Percentiles rank a stretch among this genome's conserved stretches.
Evolutionary conservation across 768 basidiomycete genomes (phyloP).

Genomic region (Thelephora aurantiotincta): DNA sequence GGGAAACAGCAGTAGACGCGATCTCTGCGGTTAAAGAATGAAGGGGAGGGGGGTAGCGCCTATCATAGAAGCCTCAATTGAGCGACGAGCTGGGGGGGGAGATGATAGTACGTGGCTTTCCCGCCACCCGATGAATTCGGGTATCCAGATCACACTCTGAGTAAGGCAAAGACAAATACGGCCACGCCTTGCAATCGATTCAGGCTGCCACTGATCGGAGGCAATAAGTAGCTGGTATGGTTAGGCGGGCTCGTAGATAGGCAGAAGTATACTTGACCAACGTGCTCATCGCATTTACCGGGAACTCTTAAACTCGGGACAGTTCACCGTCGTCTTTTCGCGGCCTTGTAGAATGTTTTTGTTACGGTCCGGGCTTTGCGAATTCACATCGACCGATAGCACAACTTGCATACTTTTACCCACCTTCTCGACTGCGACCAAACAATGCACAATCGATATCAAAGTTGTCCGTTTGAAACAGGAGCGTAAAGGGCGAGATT

Average conservation of each 20-base stretch:
- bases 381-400: constrained; percentile 38
- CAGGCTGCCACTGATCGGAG: constrained; percentile 23
- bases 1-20: constrained; percentile 56
- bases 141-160: constrained; percentile 35
- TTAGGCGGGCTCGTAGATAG: constrained; percentile 1
- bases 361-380: too few species aligned
- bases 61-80: constrained; percentile 29
- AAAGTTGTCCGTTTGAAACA: constrained; percentile 37
- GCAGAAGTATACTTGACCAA: constrained; percentile 41
- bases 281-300: constrained; percentile 20
- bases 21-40: constrained; percentile 46
- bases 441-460: too few species aligned
- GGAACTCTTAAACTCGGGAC: constrained; percentile 30
- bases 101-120: constrained; percentile 40
- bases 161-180: background rate
- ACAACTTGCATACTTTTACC: constrained; percentile 52
- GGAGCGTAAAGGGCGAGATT: constrained; percentile 36
- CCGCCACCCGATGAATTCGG: constrained; percentile 48
- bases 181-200: constrained; percentile 32
- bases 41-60: constrained; percentile 37
- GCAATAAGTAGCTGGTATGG: background rate
- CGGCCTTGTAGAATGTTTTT: constrained; percentile 47
- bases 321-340: constrained; percentile 33
- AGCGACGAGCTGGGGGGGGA: constrained; percentile 42
- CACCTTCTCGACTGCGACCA: constrained; percentile 41